A percentile compares a stretch with the other conserved stretches of the same genome.
These are phyloP conservation scores for Trichosphaerium sp. DNA, from an alignment of 78 protist species.

Conservation along the genomic window DNA sequence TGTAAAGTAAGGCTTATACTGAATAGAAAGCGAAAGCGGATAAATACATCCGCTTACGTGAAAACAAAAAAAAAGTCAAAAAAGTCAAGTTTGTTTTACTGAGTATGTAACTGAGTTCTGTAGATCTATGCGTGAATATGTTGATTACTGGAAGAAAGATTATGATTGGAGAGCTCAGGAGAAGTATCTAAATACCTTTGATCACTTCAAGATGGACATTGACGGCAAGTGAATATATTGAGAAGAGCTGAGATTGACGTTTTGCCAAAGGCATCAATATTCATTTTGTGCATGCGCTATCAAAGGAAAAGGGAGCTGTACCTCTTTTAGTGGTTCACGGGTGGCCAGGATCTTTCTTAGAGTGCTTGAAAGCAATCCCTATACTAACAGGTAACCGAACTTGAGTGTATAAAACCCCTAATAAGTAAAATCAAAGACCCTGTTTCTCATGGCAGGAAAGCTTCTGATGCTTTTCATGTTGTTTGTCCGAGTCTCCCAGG, in stretches of 20 bases:
- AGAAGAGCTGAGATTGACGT: not conserved
- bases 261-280: not conserved
- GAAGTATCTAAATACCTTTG: not conserved
- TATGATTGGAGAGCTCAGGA: not conserved
- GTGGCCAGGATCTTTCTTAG: slow-evolving; percentile 8
- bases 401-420: not conserved
- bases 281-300: not conserved
- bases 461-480: not conserved
- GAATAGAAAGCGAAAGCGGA: too few species aligned
- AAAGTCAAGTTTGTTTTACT: too few species aligned
- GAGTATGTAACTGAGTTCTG: too few species aligned
- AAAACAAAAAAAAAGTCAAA: too few species aligned
- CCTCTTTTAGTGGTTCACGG: slow-evolving; percentile 9
- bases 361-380: not conserved
- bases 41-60: too few species aligned
- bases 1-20: too few species aligned
- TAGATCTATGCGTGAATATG: too few species aligned
- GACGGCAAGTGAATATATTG: not conserved
- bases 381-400: too few species aligned
- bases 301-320: not conserved
- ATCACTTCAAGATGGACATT: not conserved
- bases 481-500: slow-evolving; percentile 11
- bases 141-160: not conserved
- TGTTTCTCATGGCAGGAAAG: not conserved
- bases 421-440: not conserved